Base-by-base conservation (phyloP, 768 basidiomycete genomes). In the Boletus bicolor region DNA sequence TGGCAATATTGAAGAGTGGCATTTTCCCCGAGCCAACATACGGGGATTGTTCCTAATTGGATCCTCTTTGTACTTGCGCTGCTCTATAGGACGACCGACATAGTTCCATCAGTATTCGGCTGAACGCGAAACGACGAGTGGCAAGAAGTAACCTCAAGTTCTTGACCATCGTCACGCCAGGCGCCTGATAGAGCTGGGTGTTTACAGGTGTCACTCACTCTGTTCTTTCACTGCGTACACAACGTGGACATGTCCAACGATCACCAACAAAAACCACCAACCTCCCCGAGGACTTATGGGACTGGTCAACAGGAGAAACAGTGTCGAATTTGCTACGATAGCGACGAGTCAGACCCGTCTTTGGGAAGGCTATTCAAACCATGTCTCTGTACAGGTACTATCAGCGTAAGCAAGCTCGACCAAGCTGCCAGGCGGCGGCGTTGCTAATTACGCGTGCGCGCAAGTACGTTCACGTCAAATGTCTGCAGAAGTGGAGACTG, bases 321-420 rank as follows among this genome's bases (percentile, higher is more conserved):
- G 66, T 94, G 93, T 65, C 80, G 93, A 51, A 95, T 95, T 44
- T 95, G 93, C 67, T 77, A 92, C 28, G 87, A 88, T 38, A 85
- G 88, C 5, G 70, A 74, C 11, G 80, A 82, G 44, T 80, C 81
- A 24, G 85, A 88, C 59, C 77, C 80, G 26, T 59, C 69, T 34
- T 74, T 87, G 39, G 93, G 93, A 3, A 81, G 85, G 51, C 80
- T 94, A 60, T 91, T 95, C 60, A 83, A 86, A 32, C 93, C 93
- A 6, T 77, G 76, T 66, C 73, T 80, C 9, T 84, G 83, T 58
- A 84, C 82, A 57, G 92, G 92, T 42, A 86, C 86, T 21, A 89
- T 93, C 56, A 87, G 85, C 56, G 82, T 84, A 62, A 59, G 77
- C 71, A 50, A 11, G 28, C 39, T 44, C 44, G 7, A 47, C 30